Conservation (phyloP, 805 yeast species). For the Ogataea trehaloabstinens region DNA sequence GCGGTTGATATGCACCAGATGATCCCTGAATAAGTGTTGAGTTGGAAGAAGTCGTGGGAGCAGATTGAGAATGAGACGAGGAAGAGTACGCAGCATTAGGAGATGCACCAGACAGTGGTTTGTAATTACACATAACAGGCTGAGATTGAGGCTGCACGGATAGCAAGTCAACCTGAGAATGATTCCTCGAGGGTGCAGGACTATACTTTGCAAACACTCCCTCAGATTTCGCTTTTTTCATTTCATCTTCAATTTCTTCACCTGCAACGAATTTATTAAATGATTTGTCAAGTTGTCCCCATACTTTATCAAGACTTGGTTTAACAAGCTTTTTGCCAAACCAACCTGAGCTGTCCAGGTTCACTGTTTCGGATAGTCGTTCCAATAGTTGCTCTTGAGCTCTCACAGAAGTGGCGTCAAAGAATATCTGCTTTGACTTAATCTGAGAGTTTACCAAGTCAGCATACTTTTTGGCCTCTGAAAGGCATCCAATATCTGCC, state of each 20-base stretch:
- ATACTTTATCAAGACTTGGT: constrained; percentile 58
- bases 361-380: constrained; percentile 42
- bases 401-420: constrained; percentile 32
- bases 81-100: constrained; percentile 9
- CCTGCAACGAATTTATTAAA: constrained; percentile 82
- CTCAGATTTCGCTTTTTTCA: constrained; percentile 34
- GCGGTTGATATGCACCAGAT: constrained; percentile 11
- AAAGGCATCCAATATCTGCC: constrained; percentile 61
- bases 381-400: constrained; percentile 40
- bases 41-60: constrained; percentile 23
- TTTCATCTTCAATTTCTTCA: constrained; percentile 54
- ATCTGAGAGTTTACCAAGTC: constrained; percentile 47
- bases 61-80: constrained; percentile 20
- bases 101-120: constrained; percentile 6
- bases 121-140: constrained; percentile 15
- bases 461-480: constrained; percentile 61
- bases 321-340: constrained; percentile 50
- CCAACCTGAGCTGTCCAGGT: constrained; percentile 56
- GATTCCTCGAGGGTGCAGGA: constrained; percentile 62
- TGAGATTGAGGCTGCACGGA: constrained; percentile 19
- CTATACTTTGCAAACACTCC: constrained; percentile 72
- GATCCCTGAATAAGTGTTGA: constrained; percentile 16
- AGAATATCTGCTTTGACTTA: constrained; percentile 36
- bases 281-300: constrained; percentile 86
- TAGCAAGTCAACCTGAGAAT: constrained; percentile 38